Percentiles rank a stretch among this genome's conserved stretches.
Conservation (phyloP, 2,329 filamentous ascomycete species). For the Fusarium nisikadoi region DNA sequence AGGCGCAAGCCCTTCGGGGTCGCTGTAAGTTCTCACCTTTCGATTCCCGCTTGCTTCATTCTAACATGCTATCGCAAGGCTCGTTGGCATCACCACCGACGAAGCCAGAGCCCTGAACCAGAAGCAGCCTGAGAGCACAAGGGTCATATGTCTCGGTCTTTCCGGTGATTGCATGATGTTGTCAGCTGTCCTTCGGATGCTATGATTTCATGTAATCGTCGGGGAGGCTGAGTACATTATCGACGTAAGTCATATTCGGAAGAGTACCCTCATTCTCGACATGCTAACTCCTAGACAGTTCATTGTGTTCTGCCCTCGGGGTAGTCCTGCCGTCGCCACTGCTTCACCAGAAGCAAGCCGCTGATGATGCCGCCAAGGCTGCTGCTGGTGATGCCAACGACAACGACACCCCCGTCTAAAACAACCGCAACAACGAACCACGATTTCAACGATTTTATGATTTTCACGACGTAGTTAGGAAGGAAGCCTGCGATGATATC, state of each 20-base stretch:
- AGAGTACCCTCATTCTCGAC: too few relatives aligned
- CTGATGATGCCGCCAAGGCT: too few relatives aligned
- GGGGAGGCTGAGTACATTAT: conserved; percentile 77
- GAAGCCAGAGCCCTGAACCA: rapidly evolving
- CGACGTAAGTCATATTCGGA: conserved; percentile 56
- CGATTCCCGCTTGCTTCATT: not conserved
- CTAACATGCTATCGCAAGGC: not conserved
- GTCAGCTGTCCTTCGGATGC: conserved; percentile 66
- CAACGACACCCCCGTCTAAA: too few relatives aligned
- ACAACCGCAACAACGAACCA: too few relatives aligned
- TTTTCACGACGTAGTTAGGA: not conserved
- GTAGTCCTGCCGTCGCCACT: too few relatives aligned
- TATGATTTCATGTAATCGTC: conserved; percentile 95
- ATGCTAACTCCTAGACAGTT: too few relatives aligned
- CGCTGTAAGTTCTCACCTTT: not conserved
- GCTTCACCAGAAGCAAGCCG: too few relatives aligned
- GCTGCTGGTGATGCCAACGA: too few relatives aligned
- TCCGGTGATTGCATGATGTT: not conserved
- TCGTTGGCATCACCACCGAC: rapidly evolving
- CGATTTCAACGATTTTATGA: not conserved
- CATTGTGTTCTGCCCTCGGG: too few relatives aligned
- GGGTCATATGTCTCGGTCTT: not conserved
- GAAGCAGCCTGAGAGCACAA: not conserved
- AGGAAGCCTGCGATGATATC: conserved; percentile 58
- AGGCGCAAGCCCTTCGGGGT: not conserved